Conservation (phyloP, 2,329 filamentous ascomycete genomes). For the Fusarium protoensiforme region DNA sequence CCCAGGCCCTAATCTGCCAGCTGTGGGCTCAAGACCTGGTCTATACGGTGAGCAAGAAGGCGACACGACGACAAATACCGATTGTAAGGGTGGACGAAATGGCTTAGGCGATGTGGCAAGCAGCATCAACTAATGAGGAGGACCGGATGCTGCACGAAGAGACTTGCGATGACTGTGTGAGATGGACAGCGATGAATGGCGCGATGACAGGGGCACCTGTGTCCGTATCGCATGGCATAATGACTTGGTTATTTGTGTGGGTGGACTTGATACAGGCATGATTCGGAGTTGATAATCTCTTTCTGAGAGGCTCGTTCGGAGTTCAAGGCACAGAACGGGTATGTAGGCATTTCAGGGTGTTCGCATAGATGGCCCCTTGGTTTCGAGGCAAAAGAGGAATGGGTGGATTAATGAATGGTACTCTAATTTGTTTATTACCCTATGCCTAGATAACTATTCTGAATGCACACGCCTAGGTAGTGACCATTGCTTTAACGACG, state of each 20-base stretch:
- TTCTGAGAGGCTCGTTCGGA: conserved; percentile 8
- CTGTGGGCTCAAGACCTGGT: conserved; percentile 77
- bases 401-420: not conserved
- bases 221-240: not conserved
- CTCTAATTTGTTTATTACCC: not conserved
- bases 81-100: conserved; percentile 57
- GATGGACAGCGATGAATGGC: not conserved
- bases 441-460: not conserved
- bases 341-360: conserved; percentile 4
- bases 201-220: not conserved
- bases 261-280: not conserved
- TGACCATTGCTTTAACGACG: not conserved
- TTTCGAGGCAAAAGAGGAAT: not conserved
- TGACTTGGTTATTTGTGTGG: not conserved
- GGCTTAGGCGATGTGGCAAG: conserved; percentile 48
- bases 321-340: conserved; percentile 6
- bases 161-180: not conserved
- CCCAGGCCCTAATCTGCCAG: conserved; percentile 75
- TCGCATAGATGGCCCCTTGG: conserved; percentile 7
- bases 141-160: not conserved
- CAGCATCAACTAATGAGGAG: not conserved
- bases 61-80: conserved; percentile 63
- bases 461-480: not conserved
- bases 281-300: not conserved
- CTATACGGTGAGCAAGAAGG: conserved; percentile 79